Evolutionary conservation across 1,139 yeast species (phyloP).

Genomic region (Diutina rugosa): DNA sequence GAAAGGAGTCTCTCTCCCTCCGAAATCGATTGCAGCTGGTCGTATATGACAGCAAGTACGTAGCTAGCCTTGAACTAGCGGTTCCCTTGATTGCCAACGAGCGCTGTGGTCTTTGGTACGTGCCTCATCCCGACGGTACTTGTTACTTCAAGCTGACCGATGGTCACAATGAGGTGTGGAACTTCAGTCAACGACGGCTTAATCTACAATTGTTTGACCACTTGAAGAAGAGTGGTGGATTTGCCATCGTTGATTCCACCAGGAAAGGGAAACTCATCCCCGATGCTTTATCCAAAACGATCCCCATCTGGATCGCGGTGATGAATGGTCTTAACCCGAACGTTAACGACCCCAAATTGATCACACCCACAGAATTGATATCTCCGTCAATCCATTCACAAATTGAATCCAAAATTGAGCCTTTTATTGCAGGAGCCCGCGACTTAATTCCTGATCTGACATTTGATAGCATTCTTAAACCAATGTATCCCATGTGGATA

Average conservation of each 20-base stretch:
- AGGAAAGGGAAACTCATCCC: constrained; percentile 76
- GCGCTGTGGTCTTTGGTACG: constrained; percentile 84
- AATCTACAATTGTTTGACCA: constrained; percentile 56
- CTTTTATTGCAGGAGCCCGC: constrained; percentile 34
- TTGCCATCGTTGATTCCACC: constrained; percentile 71
- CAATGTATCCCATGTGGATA: constrained; percentile 38
- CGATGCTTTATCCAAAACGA: constrained; percentile 74
- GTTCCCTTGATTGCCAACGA: constrained; percentile 57
- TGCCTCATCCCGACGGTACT: constrained; percentile 28
- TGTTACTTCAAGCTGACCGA: constrained; percentile 84
- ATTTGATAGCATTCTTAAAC: not conserved
- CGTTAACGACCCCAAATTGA: constrained; percentile 13
- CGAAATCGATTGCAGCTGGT: constrained; percentile 64
- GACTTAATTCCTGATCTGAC: constrained; percentile 12
- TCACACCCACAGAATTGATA: constrained; percentile 41
- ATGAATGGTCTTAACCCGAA: constrained; percentile 40
- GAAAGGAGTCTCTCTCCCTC: constrained; percentile 43
- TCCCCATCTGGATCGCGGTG: constrained; percentile 89
- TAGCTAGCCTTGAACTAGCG: constrained; percentile 8
- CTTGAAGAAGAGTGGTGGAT: constrained; percentile 28
- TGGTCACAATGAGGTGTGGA: constrained; percentile 78
- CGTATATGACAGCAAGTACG: constrained; percentile 36
- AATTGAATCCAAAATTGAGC: constrained; percentile 36
- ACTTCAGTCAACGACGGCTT: constrained; percentile 57
- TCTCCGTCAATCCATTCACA: constrained; percentile 44